Evolutionary conservation across 306 rosid species (phyloP).

Genomic region (Casuarina equisetifolia): DNA sequence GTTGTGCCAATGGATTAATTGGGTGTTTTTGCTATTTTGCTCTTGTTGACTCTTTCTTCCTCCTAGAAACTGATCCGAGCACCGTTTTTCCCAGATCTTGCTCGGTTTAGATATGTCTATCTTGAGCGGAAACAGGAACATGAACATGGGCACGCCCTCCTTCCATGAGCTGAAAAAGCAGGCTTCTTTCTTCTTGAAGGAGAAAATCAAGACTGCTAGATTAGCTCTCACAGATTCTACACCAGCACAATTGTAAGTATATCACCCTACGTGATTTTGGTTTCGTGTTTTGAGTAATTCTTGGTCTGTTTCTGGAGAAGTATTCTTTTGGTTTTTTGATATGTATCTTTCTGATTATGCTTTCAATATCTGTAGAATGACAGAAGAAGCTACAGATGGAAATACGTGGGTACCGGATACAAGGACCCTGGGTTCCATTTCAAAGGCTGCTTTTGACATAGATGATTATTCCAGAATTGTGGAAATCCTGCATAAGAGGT

Average conservation of each 20-base stretch:
- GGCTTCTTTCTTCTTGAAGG: conserved; percentile 91
- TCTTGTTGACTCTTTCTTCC: conserved; percentile 8
- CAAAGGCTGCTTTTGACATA: conserved; percentile 91
- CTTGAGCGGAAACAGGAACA: conserved; percentile 38
- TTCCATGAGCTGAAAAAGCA: conserved; percentile 81
- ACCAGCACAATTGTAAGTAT: conserved; percentile 69
- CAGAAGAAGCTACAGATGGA: conserved; percentile 82
- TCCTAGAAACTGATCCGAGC: neutral
- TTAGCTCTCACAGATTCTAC: conserved; percentile 96
- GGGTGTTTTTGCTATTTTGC: conserved; percentile 13
- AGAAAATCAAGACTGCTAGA: conserved; percentile 89
- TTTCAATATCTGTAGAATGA: conserved; percentile 47
- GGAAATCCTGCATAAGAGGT: conserved; percentile 54
- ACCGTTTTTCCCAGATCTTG: neutral
- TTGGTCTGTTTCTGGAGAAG: conserved; percentile 10
- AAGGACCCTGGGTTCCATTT: conserved; percentile 72
- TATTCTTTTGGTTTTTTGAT: conserved; percentile 17
- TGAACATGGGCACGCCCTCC: conserved; percentile 49
- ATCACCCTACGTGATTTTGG: neutral
- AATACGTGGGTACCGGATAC: conserved; percentile 69
- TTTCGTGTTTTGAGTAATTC: neutral
- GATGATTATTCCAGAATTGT: conserved; percentile 77
- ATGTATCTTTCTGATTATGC: neutral
- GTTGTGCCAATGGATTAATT: conserved; percentile 31
- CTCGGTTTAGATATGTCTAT: conserved; percentile 41